These are phyloP conservation scores for Megacollybia platyphylla DNA, from an alignment of 1,284 basidiomycete genomes.

Conservation along the genomic window DNA sequence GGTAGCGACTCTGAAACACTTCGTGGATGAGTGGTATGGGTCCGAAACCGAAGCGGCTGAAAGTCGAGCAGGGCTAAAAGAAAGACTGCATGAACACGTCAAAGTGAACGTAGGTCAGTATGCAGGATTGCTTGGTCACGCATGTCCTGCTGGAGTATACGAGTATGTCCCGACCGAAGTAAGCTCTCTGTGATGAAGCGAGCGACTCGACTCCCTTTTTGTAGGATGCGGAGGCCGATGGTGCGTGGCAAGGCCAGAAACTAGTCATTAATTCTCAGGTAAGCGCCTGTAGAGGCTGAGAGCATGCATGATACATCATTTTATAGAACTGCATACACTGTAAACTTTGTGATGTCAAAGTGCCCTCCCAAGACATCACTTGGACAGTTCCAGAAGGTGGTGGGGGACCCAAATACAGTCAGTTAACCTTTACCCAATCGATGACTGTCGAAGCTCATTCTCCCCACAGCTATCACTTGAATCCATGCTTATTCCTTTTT, in stretches of 20 bases:
- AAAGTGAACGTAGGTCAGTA: constrained; percentile 69
- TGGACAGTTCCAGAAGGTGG: constrained; percentile 93
- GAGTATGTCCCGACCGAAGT: constrained; percentile 82
- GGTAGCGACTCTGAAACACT: constrained; percentile 30
- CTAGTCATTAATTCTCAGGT: constrained; percentile 95
- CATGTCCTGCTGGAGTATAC: constrained; percentile 95
- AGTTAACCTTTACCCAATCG: constrained; percentile 16
- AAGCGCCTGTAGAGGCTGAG: constrained; percentile 9
- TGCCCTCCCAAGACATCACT: constrained; percentile 85
- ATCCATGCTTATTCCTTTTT: not conserved
- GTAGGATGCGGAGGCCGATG: constrained; percentile 21
- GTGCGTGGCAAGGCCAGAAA: constrained; percentile 69
- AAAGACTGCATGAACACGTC: constrained; percentile 55
- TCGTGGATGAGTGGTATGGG: constrained; percentile 28
- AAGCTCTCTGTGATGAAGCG: not conserved
- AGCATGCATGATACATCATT: not conserved
- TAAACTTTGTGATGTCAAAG: constrained; percentile 91
- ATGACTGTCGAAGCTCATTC: not conserved
- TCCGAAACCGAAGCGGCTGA: constrained; percentile 10
- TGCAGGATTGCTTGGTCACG: constrained; percentile 78
- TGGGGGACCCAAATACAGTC: constrained; percentile 89
- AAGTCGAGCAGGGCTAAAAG: constrained; percentile 16
- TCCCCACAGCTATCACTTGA: not conserved
- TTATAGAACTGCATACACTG: constrained; percentile 80
- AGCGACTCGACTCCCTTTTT: not conserved